Base-by-base conservation (phyloP, 2,329 filamentous ascomycete species). In the Pseudogymnoascus sp. region DNA sequence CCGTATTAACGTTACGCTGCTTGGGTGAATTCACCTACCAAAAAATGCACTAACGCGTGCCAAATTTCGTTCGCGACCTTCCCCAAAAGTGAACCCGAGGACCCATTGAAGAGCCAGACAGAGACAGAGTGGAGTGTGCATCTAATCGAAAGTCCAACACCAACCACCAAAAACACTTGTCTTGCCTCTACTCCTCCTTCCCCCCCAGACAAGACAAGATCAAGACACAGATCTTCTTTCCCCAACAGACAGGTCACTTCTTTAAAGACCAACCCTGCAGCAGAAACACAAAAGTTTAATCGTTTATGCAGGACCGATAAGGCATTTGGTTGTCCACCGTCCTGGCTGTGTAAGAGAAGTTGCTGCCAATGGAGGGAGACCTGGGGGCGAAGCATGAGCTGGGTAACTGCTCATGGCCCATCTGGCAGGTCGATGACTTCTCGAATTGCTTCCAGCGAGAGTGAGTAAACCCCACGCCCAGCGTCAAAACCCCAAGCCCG, bases 391-490 rank as follows among this genome's bases (percentile, higher is more conserved):
- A 25, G 0, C 58, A 59, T 40, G 37, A 59, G 69, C 63, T 72
- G 59, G 68, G 65, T 55, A 48, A 67, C 35, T 74, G 73, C 64
- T 48, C 65, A 37, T 68, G 69, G 31, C 72, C 73, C n/a, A 65
- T 74, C 60, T 88, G 85, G 85, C 78, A 75, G 65, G 74, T 82
- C 65, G 85, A 88, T 74, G 85, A 88, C 75, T 82, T 88, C 68
- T 82, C 79, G 45, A 75, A 77, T 60, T 87, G 85, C 73, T 86
- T 87, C 71, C 82, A 82, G 68, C 78, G 80, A 76, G 85, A 90
- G 88, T 90, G 76, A 73, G 87, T 80, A 6, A 27, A 27, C 52
- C 48, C 10, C 29, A n/a, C 18, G 25, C 61, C 61, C 42, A 60
- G 58, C 45, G 58, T 59, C 8, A 21, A 9, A 10, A 33, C 12